phyloP scores from a whole-genome alignment of 768 basidiomycete species.

The Holtermannia corniformis region DNA sequence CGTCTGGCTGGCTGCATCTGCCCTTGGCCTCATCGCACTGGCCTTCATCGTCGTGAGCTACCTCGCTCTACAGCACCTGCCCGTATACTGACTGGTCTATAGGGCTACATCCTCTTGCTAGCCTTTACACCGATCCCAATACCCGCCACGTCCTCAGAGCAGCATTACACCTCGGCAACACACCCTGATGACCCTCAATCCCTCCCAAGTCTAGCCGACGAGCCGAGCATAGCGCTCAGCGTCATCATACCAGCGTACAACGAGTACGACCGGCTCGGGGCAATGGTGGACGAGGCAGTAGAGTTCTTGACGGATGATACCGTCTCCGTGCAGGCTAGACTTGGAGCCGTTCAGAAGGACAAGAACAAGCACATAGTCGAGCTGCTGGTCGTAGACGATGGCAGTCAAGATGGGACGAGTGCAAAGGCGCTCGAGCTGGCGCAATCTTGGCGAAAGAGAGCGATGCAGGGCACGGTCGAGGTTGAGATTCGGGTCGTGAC shows the following conservation, averaged over 20 bases:
- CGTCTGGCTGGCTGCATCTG: background rate
- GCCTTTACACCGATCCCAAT: slow-evolving; percentile 66
- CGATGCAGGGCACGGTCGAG: background rate
- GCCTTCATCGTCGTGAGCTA: background rate
- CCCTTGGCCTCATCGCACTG: background rate
- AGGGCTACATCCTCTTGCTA: slow-evolving; percentile 64
- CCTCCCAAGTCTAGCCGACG: slow-evolving; percentile 49
- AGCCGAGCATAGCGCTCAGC: slow-evolving; percentile 58
- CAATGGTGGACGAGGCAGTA: slow-evolving; percentile 66
- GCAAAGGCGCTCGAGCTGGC: slow-evolving; percentile 58
- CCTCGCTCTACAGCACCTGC: background rate
- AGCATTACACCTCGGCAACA: slow-evolving; percentile 54
- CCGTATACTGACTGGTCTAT: background rate
- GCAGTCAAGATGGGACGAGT: slow-evolving; percentile 67
- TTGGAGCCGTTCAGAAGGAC: background rate
- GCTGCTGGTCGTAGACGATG: slow-evolving; percentile 83
- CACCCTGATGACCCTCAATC: slow-evolving; percentile 52
- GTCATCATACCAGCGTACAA: slow-evolving; percentile 89
- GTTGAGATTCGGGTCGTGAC: slow-evolving; percentile 63
- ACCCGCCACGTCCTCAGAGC: slow-evolving; percentile 57
- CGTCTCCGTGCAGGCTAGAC: background rate
- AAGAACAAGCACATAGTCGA: slow-evolving; percentile 47
- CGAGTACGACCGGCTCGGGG: slow-evolving; percentile 68
- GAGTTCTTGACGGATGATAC: slow-evolving; percentile 40
- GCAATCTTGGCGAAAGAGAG: slow-evolving; percentile 45